Base-by-base conservation (phyloP, 1,284 basidiomycete species). In the Prillingera fragicola region DNA sequence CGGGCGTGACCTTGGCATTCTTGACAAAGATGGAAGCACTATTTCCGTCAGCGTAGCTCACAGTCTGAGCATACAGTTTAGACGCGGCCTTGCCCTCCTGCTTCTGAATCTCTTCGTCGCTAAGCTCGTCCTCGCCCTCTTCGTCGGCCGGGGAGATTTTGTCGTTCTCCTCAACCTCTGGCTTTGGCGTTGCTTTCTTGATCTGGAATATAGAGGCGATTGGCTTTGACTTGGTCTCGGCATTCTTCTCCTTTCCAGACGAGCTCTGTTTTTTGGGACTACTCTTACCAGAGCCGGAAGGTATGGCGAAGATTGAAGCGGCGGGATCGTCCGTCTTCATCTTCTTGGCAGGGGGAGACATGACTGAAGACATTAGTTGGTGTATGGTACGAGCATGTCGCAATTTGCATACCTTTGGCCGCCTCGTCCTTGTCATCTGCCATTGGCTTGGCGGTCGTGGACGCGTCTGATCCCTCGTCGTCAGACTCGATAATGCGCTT, bases 401-500 rank as follows among this genome's bases (percentile, higher is more conserved):
- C 33, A 36, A 31, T 37, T 18, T 37, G 23, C 46, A 42, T 37
- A 48, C 48, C 37, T 33, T 50, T 48, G 17, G 31, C 24, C 18
- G 33, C 38, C 13, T 38, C 33, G 17, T 37, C 36, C 27, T 48
- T 35, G 24, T 35, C 42, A 21, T 54, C 53, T 8, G 36, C 50
- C 26, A 35, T 54, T 21, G 36, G 38, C 31, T 33, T 42, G 26
- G 17, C 17, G 17, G 34, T 33, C 12, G 27, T 15, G 31, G 32
- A 8, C 34, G 44, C 31, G 36, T 49, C 24, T 71, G 73, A 21
- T 69, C 73, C n/a, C 46, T 84, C 83, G 22, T 83, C 80, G 46
- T 85, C 84, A 0, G 83, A 84, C 32, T 80, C 74, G 5, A 83
- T 59, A 27, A 84, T 71, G 37, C 79, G 76, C 50, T 82, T 74